Base-by-base conservation (phyloP, 306 rosid genomes). In the Gleditsia sinensis region DNA sequence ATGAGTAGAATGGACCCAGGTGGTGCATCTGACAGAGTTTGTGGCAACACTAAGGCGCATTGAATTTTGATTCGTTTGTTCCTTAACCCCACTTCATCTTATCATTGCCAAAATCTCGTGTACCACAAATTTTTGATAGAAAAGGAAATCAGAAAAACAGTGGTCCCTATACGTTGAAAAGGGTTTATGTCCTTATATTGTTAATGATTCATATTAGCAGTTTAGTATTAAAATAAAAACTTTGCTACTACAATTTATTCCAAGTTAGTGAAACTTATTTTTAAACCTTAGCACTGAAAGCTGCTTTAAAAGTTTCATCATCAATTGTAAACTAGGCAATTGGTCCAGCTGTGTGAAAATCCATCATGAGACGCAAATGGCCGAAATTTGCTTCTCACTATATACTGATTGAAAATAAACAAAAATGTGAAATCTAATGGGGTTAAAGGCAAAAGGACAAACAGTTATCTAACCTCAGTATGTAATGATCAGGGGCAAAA, bases 21-120 rank as follows among this genome's bases (percentile, higher is more conserved):
- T 33, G 48, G 71, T 30, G 80, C 81, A 62, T 56, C 67, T 65
- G 55, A 54, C 73, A 19, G 49, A 69, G 48, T 76, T n/a, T 75
- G 40, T 60, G 51, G 77, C 77, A 23, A 77, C 58, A 37, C 40
- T 19, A 46, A 67, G 33, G 27, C 12, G 32, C 80, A 72, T 62
- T 64, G 72, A 66, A 24, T 62, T 57, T n/a, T 14, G 5, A 53
- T 77, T 78, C 73, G 46, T 25, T 80, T 67, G 59, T 65, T 78
- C 60, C 48, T 27, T 17, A 33, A 61, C 69, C 67, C 56, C 67
- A 36, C 25, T 28, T 46, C 45, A 56, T n/a, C n/a, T n/a, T n/a
- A n/a, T n/a, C n/a, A n/a, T n/a, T n/a, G n/a, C 3, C 42, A 32
- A 37, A 27, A 13, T 19, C 27, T 8, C 12, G 11, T 50, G 45